Base-by-base conservation (phyloP, 139 green algal species). In the Picochlorum sp. region DNA sequence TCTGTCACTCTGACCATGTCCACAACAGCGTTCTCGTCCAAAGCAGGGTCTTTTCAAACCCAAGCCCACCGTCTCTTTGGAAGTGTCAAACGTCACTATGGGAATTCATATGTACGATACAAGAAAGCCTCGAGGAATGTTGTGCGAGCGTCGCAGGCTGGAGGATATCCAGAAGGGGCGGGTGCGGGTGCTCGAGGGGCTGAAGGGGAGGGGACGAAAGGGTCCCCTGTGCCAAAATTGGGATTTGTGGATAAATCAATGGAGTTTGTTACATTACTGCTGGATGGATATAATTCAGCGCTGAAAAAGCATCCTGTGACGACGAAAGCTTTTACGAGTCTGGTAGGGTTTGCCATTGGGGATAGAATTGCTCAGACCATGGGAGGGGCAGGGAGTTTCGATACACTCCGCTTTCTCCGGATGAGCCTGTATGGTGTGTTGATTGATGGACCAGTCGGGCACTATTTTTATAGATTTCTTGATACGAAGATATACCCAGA, bases 281-380 rank as follows among this genome's bases (percentile, higher is more conserved):
- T 66, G 16, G 57, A 66, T 37, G 45, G 34, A 10, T 86, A 86
- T 52, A 60, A 63, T 55, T 20, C 37, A 13, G 61, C 66, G 4
- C 57, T 89, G 3, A 67, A 75, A 51, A 31, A 44, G 3, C 45
- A 79, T 28, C 83, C 83, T 0, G 57, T 86, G 6, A 24, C 28
- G 2, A 86, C 81, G 18, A 90, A 90, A 49, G 74, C 77, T 0
- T 44, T 68, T 21, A 90, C 79, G 6, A 74, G 52, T 13, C 72
- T 88, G 14, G 34, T 82, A 2, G 84, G 84, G 9, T 90, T 90
- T 51, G 60, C 81, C 2, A 47, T 90, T 4, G 84, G 84, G 18
- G 84, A 90, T 49, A 21, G 78, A 3, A 62, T 87, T 13, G 84
- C 84, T 18, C 84, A 90, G 59, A 47, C 50, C 11, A 70, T 87